Evolutionary conservation across 106 monocot species (phyloP).

Genomic region (Allium sativum): DNA sequence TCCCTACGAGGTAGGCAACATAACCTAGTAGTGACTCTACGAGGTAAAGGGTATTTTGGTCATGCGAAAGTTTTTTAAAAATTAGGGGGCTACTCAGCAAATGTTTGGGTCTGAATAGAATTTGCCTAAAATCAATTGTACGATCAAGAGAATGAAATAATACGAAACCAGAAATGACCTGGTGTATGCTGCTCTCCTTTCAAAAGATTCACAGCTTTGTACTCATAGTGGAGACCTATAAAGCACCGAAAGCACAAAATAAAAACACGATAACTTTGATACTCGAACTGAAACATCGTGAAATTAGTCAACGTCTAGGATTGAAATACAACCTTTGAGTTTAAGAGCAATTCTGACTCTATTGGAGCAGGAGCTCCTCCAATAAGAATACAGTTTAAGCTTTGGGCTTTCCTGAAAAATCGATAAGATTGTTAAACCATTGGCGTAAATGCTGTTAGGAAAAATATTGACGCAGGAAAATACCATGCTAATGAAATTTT

Average conservation of each 20-base stretch:
- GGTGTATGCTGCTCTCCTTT: conserved; percentile 56
- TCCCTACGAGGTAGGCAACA: no score
- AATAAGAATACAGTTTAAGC: conserved; percentile 63
- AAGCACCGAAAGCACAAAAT: neutral
- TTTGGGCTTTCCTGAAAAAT: conserved; percentile 11
- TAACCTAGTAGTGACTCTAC: no score
- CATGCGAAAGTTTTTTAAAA: no score
- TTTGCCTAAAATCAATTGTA: no score
- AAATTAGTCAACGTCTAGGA: neutral
- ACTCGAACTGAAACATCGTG: neutral
- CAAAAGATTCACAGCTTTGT: conserved; percentile 67
- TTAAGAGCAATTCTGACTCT: conserved; percentile 67
- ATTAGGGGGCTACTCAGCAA: no score
- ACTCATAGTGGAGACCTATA: conserved; percentile 69
- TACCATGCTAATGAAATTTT: no score
- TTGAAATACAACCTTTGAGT: conserved; percentile 45
- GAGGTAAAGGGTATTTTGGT: no score
- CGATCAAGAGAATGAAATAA: no score
- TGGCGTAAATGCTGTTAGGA: no score
- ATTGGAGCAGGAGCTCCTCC: conserved; percentile 65
- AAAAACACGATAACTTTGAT: neutral
- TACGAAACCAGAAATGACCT: conserved; percentile 16
- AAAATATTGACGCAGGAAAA: no score
- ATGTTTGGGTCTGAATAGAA: no score
- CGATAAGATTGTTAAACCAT: no score